These are phyloP conservation scores for Chytriomyces sp. DNA, from an alignment of 192 early-diverging fungal species.

Conservation along the genomic window DNA sequence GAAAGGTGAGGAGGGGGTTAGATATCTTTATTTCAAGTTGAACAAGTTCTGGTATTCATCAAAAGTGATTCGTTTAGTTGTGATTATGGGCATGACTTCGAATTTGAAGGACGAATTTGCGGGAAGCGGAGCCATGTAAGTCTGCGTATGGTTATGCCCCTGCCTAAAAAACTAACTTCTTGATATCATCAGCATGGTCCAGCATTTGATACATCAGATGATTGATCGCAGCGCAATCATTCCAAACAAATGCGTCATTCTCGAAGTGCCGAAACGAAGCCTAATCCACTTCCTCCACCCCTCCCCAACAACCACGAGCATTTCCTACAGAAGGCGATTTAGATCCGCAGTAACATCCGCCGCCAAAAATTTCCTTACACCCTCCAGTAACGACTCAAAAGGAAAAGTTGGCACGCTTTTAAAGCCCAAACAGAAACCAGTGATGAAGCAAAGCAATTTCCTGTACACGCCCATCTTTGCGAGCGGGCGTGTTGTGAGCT, in stretches of 20 bases:
- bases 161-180: too few species aligned
- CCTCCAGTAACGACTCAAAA: too few species aligned
- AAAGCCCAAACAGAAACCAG: too few species aligned
- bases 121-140: conserved; percentile 13
- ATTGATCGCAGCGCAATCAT: conserved; percentile 37
- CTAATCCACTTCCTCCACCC: conserved; percentile 66
- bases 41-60: not conserved
- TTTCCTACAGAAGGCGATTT: conserved; percentile 2
- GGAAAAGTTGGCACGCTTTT: too few species aligned
- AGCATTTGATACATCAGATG: conserved; percentile 63
- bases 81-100: conserved; percentile 13
- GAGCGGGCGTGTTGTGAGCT: conserved; percentile 64
- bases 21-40: not conserved
- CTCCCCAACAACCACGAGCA: conserved; percentile 20
- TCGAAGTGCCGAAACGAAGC: conserved; percentile 50
- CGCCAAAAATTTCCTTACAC: not conserved
- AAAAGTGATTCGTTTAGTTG: not conserved
- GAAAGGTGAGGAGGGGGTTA: conserved; percentile 16
- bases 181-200: conserved; percentile 50
- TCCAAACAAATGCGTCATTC: conserved; percentile 27
- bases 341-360: not conserved
- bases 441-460: conserved; percentile 20
- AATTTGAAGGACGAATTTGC: conserved; percentile 20
- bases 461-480: conserved; percentile 68
- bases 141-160: too few species aligned